Conservation (phyloP, 192 early-diverging fungal species). For the Glomus cerebriforme region DNA sequence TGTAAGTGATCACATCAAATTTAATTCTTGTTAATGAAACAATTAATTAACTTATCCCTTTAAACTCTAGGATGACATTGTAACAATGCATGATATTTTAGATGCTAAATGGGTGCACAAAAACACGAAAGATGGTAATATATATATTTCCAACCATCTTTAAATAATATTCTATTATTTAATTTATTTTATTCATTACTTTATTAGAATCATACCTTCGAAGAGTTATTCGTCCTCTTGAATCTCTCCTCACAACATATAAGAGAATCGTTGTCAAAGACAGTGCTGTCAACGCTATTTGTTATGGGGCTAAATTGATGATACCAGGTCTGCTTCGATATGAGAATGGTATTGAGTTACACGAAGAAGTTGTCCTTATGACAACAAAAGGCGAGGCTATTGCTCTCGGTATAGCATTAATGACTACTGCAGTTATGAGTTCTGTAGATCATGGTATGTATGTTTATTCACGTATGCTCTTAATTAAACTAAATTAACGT, state of each 20-base stretch:
- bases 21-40: background rate
- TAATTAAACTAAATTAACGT: background rate
- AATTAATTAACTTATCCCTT: background rate
- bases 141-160: background rate
- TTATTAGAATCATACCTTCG: conserved; percentile 87
- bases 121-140: conserved; percentile 82
- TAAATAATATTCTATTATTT: background rate
- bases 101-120: conserved; percentile 99
- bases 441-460: conserved; percentile 83
- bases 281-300: conserved; percentile 96
- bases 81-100: conserved; percentile 98
- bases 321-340: conserved; percentile 96
- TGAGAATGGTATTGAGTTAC: conserved; percentile 92
- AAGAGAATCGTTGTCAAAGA: conserved; percentile 99
- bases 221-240: conserved; percentile 88
- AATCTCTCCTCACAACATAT: conserved; percentile 90
- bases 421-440: conserved; percentile 98
- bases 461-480: background rate
- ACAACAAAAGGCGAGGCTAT: conserved; percentile 99
- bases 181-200: background rate
- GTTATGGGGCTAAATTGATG: conserved; percentile 99
- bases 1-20: conserved; percentile 40
- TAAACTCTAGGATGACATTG: conserved; percentile 74
- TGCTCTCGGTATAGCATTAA: conserved; percentile 94
- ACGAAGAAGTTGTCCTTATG: conserved; percentile 98